Evolutionary conservation across 208 protist genomes (phyloP), one percentile per base, ranked within the genome.

Genomic region (Leishmania guyanensis): DNA sequence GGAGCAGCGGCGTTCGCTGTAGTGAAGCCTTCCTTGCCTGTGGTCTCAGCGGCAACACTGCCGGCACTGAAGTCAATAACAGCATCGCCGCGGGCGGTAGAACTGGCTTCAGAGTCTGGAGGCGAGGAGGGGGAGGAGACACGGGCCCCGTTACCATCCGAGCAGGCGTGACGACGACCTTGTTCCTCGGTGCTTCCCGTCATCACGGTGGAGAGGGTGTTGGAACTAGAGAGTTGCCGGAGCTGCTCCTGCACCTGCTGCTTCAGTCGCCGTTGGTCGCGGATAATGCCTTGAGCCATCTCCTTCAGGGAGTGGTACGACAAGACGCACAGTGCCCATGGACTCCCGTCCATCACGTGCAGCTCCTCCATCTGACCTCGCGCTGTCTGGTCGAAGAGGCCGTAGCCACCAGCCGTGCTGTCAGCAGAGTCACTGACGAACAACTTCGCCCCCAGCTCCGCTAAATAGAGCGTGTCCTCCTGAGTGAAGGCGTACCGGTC

Each of bases 311-410:
- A 91, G 33, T 84, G 89, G 85, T 95, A 97, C 17, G 94, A 92
- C 14, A 92, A 86, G n/a, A 92, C 87, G 70, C 91, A 90, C 43
- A 97, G 73, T 2, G 94, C 90, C 88, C 90, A 94, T 48, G 94
- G 94, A 62, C 92, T 92, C 22, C 94, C 94, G 77, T 94, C 92
- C 92, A 97, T 97, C 74, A 97, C 94, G 56, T 94, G 88, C 77
- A 97, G 86, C 82, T 97, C 92, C 87, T 95, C 92, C 86, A 95
- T 89, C 73, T 97, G 93, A 3, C 78, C 91, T 43, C 88, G 90
- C 64, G 82, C 87, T 20, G 86, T 87, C 43, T 84, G 80, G 79
- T 94, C 91, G 50, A 93, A 92, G 36, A 72, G 65, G 65, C 77
- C 70, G 75, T 78, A 70, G 36, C 82, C 66, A 29, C 72, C 71